These are phyloP conservation scores for Chenopodium berlandieri DNA, from an alignment of 148 eudicot species.

Conservation along the genomic window DNA sequence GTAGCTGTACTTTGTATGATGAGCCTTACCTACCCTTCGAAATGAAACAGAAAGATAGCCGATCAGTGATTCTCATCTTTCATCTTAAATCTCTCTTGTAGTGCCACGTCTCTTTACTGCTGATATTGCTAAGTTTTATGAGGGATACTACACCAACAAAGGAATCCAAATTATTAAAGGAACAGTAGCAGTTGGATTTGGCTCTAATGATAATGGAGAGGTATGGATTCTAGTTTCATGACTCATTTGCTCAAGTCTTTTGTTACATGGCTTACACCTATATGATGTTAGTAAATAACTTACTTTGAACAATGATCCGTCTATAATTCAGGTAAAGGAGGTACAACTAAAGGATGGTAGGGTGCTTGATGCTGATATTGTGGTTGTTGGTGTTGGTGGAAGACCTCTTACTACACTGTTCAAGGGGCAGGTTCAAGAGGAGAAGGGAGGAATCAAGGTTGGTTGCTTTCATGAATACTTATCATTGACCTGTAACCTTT, in stretches of 20 bases:
- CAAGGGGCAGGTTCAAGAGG: slow-evolving; percentile 95
- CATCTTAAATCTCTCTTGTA: slow-evolving; percentile 35
- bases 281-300: neutral
- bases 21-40: neutral
- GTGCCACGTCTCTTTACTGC: slow-evolving; percentile 98
- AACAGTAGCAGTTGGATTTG: slow-evolving; percentile 86
- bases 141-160: slow-evolving; percentile 74
- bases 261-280: neutral
- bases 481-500: slow-evolving; percentile 6
- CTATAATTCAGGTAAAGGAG: slow-evolving; percentile 58
- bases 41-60: neutral
- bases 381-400: slow-evolving; percentile 96
- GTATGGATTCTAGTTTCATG: slow-evolving; percentile 31
- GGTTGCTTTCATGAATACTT: slow-evolving; percentile 1
- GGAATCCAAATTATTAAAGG: slow-evolving; percentile 86
- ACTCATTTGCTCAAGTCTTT: neutral
- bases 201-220: slow-evolving; percentile 66
- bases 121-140: slow-evolving; percentile 90
- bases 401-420: slow-evolving; percentile 75
- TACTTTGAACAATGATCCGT: neutral
- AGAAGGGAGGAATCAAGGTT: slow-evolving; percentile 98
- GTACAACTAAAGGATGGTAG: slow-evolving; percentile 92
- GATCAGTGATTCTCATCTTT: neutral
- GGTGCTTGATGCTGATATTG: slow-evolving; percentile 88
- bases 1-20: neutral